These are phyloP conservation scores for Diaporthe helianthi DNA, from an alignment of 2,329 filamentous ascomycete species.

Conservation along the genomic window DNA sequence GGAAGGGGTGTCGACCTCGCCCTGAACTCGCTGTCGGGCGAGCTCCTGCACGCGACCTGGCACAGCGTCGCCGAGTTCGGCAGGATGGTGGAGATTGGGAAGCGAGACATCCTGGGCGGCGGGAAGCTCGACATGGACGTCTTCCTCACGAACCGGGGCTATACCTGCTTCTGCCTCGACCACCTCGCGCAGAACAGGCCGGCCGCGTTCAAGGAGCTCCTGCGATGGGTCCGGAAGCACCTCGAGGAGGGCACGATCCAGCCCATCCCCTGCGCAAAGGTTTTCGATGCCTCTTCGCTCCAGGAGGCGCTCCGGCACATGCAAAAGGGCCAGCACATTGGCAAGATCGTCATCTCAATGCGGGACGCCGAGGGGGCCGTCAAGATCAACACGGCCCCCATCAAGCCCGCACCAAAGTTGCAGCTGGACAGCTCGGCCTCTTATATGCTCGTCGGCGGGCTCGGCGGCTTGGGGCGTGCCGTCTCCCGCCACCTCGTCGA, in stretches of 20 bases:
- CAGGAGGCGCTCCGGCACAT: conserved; percentile 49
- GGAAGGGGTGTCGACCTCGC: conserved; percentile 24
- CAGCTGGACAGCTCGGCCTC: background rate
- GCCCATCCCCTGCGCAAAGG: conserved; percentile 14
- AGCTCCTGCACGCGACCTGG: conserved; percentile 25
- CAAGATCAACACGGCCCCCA: background rate
- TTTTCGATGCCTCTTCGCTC: conserved; percentile 38
- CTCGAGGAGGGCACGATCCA: conserved; percentile 3
- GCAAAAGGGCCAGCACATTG: conserved; percentile 28
- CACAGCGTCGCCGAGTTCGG: conserved; percentile 28
- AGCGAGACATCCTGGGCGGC: conserved; percentile 27
- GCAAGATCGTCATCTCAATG: conserved; percentile 46
- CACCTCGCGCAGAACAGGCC: background rate
- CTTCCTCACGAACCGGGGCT: conserved; percentile 24
- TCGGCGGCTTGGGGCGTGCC: conserved; percentile 39
- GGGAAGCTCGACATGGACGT: conserved; percentile 11
- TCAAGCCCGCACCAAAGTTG: background rate
- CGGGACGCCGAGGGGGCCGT: background rate
- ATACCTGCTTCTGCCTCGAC: background rate
- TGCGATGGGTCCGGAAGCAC: too few relatives aligned
- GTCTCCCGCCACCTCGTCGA: conserved; percentile 34
- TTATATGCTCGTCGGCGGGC: conserved; percentile 40
- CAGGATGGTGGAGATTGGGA: conserved; percentile 32
- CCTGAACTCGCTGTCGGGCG: conserved; percentile 34
- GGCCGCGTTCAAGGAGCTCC: background rate